Evolutionary conservation across 1,139 yeast genomes (phyloP).

Genomic region (Hansenula anomala): DNA sequence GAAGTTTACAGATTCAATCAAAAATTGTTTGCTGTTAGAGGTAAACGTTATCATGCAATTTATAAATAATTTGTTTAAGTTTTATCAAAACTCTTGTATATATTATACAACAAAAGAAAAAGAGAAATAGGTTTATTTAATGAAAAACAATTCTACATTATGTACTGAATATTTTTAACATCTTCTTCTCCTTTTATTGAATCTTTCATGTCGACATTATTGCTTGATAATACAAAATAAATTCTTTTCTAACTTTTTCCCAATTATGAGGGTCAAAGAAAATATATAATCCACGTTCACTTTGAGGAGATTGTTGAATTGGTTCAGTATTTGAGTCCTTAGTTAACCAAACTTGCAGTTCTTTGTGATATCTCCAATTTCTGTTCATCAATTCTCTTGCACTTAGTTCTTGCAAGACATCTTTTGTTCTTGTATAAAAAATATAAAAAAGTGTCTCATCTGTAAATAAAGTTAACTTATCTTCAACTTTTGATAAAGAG

Average conservation of each 20-base stretch:
- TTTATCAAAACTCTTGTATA: slow-evolving; percentile 8
- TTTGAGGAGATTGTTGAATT: slow-evolving; percentile 73
- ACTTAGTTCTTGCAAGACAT: slow-evolving; percentile 88
- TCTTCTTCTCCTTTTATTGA: no score
- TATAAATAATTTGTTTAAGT: slow-evolving; percentile 18
- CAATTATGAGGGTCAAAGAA: slow-evolving; percentile 95
- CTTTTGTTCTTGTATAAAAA: slow-evolving; percentile 91
- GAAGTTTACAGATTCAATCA: slow-evolving; percentile 92
- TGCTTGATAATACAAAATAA: slow-evolving; percentile 61
- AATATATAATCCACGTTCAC: slow-evolving; percentile 92
- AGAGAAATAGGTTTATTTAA: no score
- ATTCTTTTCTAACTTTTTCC: slow-evolving; percentile 89
- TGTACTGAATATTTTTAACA: no score
- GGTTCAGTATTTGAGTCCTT: slow-evolving; percentile 93
- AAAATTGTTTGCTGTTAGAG: slow-evolving; percentile 86
- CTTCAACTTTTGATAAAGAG: slow-evolving; percentile 23
- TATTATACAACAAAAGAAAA: no score
- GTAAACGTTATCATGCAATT: slow-evolving; percentile 92
- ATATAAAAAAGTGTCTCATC: slow-evolving; percentile 94
- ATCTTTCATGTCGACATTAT: no score
- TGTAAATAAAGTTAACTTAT: slow-evolving; percentile 68
- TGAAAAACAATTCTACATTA: no score
- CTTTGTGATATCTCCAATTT: slow-evolving; percentile 97
- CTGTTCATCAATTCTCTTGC: slow-evolving; percentile 85
- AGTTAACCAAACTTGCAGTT: slow-evolving; percentile 92